Evolutionary conservation across 768 basidiomycete genomes (phyloP).

Genomic region (Leccinellum albellum): DNA sequence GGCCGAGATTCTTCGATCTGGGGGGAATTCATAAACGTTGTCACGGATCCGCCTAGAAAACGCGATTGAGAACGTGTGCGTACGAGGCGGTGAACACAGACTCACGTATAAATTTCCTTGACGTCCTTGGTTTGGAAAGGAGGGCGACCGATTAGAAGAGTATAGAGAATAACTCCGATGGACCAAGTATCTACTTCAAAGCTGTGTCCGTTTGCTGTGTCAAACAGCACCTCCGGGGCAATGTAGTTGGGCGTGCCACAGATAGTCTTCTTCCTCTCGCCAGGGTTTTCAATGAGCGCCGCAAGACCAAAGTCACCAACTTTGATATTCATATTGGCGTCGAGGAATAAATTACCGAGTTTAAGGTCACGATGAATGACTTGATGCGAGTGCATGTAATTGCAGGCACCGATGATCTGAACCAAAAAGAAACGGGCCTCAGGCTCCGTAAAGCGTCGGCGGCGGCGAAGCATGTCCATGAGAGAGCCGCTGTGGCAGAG

Average conservation of each 20-base stretch:
- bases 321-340: constrained; percentile 89
- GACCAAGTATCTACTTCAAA: constrained; percentile 99
- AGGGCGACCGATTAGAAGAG: constrained; percentile 88
- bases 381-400: constrained; percentile 95
- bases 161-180: constrained; percentile 95
- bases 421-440: constrained; percentile 92
- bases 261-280: constrained; percentile 98
- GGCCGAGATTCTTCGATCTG: constrained; percentile 66
- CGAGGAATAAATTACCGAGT: constrained; percentile 92
- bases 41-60: constrained; percentile 77
- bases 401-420: constrained; percentile 92
- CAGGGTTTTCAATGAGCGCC: constrained; percentile 92
- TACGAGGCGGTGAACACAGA: not conserved
- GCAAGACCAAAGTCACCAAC: constrained; percentile 98
- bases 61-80: constrained; percentile 1
- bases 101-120: constrained; percentile 90
- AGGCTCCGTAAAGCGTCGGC: constrained; percentile 84
- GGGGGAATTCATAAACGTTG: constrained; percentile 90
- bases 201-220: constrained; percentile 92
- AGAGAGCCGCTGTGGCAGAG: constrained; percentile 86
- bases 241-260: constrained; percentile 99
- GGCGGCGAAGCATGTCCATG: constrained; percentile 87
- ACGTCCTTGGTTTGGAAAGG: constrained; percentile 99
- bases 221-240: constrained; percentile 95
- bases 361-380: constrained; percentile 98